Evolutionary conservation across 176 grass and related monocot genomes (phyloP).

Genomic region (Oropetium thomaeum): DNA sequence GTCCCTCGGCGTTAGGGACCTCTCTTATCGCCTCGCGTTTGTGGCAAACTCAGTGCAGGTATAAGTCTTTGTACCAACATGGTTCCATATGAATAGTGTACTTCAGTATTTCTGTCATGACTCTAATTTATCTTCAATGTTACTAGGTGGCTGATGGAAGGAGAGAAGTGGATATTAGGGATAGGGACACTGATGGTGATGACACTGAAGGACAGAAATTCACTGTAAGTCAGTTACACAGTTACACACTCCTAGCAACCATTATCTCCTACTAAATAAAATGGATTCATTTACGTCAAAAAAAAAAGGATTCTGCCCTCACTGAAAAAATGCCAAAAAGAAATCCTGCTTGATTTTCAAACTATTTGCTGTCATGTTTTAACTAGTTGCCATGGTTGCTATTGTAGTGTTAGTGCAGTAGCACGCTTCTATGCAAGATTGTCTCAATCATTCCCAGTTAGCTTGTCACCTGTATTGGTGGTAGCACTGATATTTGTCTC

Average conservation of each 20-base stretch:
- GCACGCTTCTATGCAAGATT: background rate
- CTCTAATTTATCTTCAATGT: slow-evolving; percentile 10
- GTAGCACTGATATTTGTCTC: background rate
- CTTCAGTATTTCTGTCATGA: background rate
- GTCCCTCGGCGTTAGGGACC: slow-evolving; percentile 82
- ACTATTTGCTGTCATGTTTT: background rate
- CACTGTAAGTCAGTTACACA: slow-evolving; percentile 64
- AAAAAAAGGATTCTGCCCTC: background rate
- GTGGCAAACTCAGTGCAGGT: slow-evolving; percentile 95
- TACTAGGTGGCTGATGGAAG: slow-evolving; percentile 83
- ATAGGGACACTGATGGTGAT: slow-evolving; percentile 71
- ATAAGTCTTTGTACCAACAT: slow-evolving; percentile 22
- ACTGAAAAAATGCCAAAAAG: background rate
- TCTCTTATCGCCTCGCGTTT: slow-evolving; percentile 94
- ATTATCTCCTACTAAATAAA: background rate
- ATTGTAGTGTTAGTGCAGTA: background rate
- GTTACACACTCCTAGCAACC: background rate
- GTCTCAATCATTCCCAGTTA: background rate
- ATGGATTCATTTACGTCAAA: background rate
- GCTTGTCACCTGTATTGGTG: background rate
- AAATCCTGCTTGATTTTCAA: background rate
- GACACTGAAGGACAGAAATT: slow-evolving; percentile 72
- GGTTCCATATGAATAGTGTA: background rate
- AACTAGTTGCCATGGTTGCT: background rate
- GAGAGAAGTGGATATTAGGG: slow-evolving; percentile 74